Conservation (phyloP, 371 early-diverging fungal genomes). For the Umbelopsis sp. region DNA sequence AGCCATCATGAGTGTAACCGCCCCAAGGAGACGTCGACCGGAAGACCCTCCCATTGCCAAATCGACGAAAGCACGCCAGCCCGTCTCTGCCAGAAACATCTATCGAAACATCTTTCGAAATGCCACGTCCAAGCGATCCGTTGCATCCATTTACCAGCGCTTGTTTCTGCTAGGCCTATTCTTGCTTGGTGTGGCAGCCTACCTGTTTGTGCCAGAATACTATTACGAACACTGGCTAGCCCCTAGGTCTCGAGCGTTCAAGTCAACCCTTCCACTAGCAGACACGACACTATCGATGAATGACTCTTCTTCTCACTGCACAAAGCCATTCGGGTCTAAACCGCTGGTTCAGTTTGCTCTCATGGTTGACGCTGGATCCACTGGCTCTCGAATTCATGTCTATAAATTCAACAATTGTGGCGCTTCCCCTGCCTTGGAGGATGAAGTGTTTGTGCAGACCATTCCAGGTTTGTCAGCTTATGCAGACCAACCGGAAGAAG, state of each 20-base stretch:
- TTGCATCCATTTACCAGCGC: conserved; percentile 4
- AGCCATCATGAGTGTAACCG: conserved; percentile 2
- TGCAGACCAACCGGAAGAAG: conserved; percentile 68
- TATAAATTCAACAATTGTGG: conserved; percentile 88
- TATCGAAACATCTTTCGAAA: background rate
- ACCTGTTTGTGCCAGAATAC: conserved; percentile 2
- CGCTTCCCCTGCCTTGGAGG: conserved; percentile 44
- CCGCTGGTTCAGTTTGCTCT: conserved; percentile 60
- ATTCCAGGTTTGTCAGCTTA: conserved; percentile 89
- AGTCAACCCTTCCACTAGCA: background rate
- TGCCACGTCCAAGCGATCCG: background rate
- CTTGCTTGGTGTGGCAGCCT: background rate
- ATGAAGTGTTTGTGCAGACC: conserved; percentile 85
- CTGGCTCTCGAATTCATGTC: conserved; percentile 96
- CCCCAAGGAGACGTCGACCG: conserved; percentile 11
- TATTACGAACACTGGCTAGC: conserved; percentile 15
- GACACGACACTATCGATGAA: background rate
- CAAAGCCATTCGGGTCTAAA: conserved; percentile 38
- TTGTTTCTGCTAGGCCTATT: background rate
- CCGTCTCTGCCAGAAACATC: background rate
- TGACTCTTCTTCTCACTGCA: conserved; percentile 52
- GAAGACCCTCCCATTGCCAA: background rate
- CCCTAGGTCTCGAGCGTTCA: conserved; percentile 9
- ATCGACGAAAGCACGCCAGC: background rate
- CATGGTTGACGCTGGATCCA: conserved; percentile 97